phyloP scores from a whole-genome alignment of 768 basidiomycete species.

The Podaxis sp. region DNA sequence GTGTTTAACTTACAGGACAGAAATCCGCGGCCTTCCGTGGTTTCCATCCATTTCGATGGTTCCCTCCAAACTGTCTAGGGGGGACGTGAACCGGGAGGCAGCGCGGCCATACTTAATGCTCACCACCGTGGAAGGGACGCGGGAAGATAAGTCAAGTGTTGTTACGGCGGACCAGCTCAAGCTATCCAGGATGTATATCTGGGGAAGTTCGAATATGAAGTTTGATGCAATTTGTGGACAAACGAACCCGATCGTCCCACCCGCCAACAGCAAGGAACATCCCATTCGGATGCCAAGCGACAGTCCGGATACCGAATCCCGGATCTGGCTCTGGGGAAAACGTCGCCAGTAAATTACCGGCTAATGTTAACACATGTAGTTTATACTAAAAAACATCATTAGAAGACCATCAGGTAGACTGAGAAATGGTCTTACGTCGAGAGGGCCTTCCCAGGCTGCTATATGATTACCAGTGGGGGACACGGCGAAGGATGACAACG shows the following conservation, averaged over 20 bases:
- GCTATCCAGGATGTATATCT: constrained; percentile 78
- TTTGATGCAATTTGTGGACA: not conserved
- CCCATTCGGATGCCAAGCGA: constrained; percentile 86
- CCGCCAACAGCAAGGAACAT: constrained; percentile 80
- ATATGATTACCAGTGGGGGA: constrained; percentile 77
- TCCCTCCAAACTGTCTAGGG: constrained; percentile 81
- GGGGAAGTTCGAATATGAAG: constrained; percentile 8
- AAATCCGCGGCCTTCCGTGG: constrained; percentile 83
- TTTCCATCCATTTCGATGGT: constrained; percentile 80
- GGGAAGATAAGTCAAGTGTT: constrained; percentile 60
- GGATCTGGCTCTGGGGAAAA: constrained; percentile 78
- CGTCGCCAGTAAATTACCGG: constrained; percentile 61
- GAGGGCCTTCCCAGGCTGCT: constrained; percentile 80
- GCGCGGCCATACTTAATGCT: constrained; percentile 24
- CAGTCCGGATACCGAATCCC: constrained; percentile 77
- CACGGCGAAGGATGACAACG: constrained; percentile 67
- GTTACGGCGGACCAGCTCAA: constrained; percentile 71
- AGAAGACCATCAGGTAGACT: constrained; percentile 7
- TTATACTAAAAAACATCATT: constrained; percentile 57
- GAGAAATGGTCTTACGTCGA: constrained; percentile 57
- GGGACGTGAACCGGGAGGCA: not conserved
- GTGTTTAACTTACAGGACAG: constrained; percentile 65
- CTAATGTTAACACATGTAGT: constrained; percentile 64
- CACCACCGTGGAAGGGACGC: constrained; percentile 58
- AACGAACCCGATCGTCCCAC: constrained; percentile 81